A percentile compares a stretch with the other conserved stretches of the same genome.
phyloP scores from a whole-genome alignment of 2,329 filamentous ascomycete genomes.

The Balansia obtecta region DNA sequence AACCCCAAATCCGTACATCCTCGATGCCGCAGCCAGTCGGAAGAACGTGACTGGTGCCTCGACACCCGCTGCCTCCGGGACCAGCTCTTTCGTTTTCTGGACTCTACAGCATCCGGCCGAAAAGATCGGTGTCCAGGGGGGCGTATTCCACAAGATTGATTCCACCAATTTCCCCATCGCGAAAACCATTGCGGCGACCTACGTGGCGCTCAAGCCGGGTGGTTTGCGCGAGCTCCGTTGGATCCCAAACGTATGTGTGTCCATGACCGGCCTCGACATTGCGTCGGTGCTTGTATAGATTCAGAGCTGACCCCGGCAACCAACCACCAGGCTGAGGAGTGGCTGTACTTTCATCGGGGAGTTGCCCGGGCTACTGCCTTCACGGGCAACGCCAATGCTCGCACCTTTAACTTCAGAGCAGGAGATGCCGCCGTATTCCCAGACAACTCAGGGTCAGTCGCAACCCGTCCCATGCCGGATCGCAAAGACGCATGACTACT shows the following conservation, averaged over 20 bases:
- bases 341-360: constrained; percentile 58
- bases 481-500: background rate
- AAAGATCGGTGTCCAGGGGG: constrained; percentile 47
- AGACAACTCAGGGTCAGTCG: constrained; percentile 42
- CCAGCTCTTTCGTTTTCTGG: constrained; percentile 50
- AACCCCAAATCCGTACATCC: constrained; percentile 46
- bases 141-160: constrained; percentile 51
- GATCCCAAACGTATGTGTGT: constrained; percentile 47
- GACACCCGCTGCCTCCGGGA: constrained; percentile 36
- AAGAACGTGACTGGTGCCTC: constrained; percentile 24
- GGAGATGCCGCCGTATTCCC: constrained; percentile 60
- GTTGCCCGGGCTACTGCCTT: constrained; percentile 51
- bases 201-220: constrained; percentile 50
- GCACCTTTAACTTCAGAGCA: constrained; percentile 54
- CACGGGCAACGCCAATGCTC: constrained; percentile 44
- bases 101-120: constrained; percentile 42
- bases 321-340: constrained; percentile 45
- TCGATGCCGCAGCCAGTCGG: constrained; percentile 39
- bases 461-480: background rate
- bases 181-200: constrained; percentile 52
- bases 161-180: constrained; percentile 54
- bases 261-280: too few relatives aligned
- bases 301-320: background rate
- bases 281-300: background rate
- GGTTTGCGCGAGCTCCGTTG: constrained; percentile 56